Evolutionary conservation across 2,329 filamentous ascomycete genomes (phyloP), one percentile per base, ranked within the genome.

Genomic region (Diplodia intermedia): DNA sequence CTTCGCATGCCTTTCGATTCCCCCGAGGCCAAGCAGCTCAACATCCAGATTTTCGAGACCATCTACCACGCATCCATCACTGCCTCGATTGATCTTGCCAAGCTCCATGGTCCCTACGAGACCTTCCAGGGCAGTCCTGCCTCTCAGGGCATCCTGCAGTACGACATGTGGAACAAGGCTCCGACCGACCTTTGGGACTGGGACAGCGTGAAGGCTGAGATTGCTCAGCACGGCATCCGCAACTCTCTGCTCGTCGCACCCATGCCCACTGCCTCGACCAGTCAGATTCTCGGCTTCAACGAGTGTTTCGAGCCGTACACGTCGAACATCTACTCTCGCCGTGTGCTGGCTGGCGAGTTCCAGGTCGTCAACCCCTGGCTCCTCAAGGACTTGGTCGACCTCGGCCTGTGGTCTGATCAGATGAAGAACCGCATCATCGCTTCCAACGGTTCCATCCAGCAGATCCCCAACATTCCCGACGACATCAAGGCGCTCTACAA

Each of bases 351-450:
- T 73, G 95, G 95, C 75, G 95, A 99, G 81, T 99, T 99, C 89
- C 95, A 99, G 84, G 93, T 99, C 66, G 95, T 99, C 80, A 99
- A 99, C 85, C 95, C 95, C 65, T 99, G 95, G 95, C 84, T 99
- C 71, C 89, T 99, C 70, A 97, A 97, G 86, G 95, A 99, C 76
- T 89, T 99, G 36, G 95, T 99, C 73, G 95, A 99, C 78, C 92
- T 97, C 84, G 95, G 95, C 70, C 86, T 99, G 54, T 99, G 95
- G 95, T 97, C 94, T 57, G 94, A 99, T 82, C 93, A 93, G 84
- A 99, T 99, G 95, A 99, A 99, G 90, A 99, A 99, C 86, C 93
- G 95, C 75, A 99, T 99, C 86, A 99, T 99, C 76, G 91, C 95
- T 68, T 94, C 97, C 71, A 92, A 92, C 73, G 95, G 95, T 72